Evolutionary conservation across 2,329 filamentous ascomycete genomes (phyloP).

Genomic region (Ascochyta pisi): DNA sequence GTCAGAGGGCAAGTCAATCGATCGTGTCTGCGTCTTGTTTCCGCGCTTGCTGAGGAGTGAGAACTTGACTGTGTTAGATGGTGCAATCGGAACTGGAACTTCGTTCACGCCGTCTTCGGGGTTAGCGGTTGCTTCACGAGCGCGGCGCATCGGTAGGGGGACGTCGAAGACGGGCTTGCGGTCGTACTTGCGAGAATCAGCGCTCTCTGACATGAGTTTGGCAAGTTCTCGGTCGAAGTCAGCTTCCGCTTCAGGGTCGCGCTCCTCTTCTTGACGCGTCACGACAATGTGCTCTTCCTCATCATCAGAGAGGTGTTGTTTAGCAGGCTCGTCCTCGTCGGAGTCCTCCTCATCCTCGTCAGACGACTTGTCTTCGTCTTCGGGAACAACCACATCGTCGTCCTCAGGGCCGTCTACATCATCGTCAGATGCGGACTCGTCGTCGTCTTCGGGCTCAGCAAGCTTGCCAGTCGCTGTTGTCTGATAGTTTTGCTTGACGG

Average conservation of each 20-base stretch:
- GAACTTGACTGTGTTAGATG: constrained; percentile 83
- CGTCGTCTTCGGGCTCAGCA: constrained; percentile 73
- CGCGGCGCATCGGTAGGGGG: constrained; percentile 86
- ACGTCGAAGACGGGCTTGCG: constrained; percentile 94
- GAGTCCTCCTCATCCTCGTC: constrained; percentile 63
- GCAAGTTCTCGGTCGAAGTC: constrained; percentile 98
- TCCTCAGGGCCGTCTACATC: constrained; percentile 62
- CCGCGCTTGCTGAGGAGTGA: constrained; percentile 94
- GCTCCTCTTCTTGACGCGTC: constrained; percentile 85
- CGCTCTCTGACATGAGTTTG: constrained; percentile 97
- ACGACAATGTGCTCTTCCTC: constrained; percentile 90
- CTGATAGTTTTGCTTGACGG: constrained; percentile 90
- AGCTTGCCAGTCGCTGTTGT: constrained; percentile 73
- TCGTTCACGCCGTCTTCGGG: constrained; percentile 53
- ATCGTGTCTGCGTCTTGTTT: constrained; percentile 93
- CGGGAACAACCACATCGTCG: constrained; percentile 50
- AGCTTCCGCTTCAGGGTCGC: constrained; percentile 92
- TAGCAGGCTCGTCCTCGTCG: constrained; percentile 53
- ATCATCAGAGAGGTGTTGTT: constrained; percentile 69
- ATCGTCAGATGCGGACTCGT: constrained; percentile 78
- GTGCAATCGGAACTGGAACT: constrained; percentile 43
- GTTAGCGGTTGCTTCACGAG: constrained; percentile 62
- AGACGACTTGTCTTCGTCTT: constrained; percentile 59
- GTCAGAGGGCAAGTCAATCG: constrained; percentile 86
- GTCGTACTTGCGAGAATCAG: constrained; percentile 95